These are phyloP conservation scores for Musa balbisiana DNA, from an alignment of 202 grass and related monocot species.

Conservation along the genomic window DNA sequence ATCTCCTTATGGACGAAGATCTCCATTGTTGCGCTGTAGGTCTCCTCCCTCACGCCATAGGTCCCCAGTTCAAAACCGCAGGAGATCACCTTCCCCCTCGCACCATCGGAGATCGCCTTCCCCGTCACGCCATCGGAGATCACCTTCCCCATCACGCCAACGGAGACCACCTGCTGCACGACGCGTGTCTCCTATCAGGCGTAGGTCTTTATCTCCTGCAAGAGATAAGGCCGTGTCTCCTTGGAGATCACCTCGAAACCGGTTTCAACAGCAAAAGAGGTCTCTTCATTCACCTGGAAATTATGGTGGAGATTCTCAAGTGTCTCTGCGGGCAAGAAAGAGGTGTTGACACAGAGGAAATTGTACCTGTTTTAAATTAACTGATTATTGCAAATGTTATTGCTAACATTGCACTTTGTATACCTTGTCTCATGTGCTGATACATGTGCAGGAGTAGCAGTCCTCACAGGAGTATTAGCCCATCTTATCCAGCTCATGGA, in stretches of 20 bases:
- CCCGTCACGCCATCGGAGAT: constrained; percentile 10
- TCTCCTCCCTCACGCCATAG: constrained; percentile 34
- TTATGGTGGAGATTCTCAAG: constrained; percentile 31
- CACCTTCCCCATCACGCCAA: constrained; percentile 22
- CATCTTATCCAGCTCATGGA: constrained; percentile 33
- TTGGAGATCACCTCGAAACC: background rate
- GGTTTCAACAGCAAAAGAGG: background rate
- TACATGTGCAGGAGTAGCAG: constrained; percentile 43
- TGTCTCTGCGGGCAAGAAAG: constrained; percentile 33
- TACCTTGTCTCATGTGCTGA: background rate
- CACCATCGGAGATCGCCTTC: background rate
- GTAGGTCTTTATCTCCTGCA: background rate
- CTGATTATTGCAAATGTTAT: constrained; percentile 3
- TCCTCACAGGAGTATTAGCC: constrained; percentile 44
- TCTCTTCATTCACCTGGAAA: constrained; percentile 24
- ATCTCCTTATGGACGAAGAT: constrained; percentile 41
- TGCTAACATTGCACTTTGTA: background rate
- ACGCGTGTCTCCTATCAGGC: constrained; percentile 13
- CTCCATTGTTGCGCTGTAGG: constrained; percentile 38
- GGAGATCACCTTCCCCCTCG: background rate
- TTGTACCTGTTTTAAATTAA: constrained; percentile 5
- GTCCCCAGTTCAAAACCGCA: constrained; percentile 39
- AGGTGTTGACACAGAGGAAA: constrained; percentile 34
- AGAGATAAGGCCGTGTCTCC: constrained; percentile 25
- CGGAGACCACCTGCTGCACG: constrained; percentile 30